phyloP scores from a whole-genome alignment of 805 yeast species.

The Candida michaelii region DNA sequence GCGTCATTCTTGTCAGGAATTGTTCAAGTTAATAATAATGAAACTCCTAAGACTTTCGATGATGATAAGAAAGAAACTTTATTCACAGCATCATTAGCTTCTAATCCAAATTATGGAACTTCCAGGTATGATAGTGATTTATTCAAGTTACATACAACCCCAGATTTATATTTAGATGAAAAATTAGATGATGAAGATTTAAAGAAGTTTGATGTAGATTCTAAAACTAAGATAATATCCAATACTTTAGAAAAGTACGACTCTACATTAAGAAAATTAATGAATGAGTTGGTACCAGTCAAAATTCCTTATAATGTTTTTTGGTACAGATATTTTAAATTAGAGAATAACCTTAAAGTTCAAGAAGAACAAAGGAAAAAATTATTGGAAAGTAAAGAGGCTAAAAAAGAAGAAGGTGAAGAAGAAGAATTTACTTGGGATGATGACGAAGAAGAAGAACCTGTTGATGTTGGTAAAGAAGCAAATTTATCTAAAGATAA shows the following conservation, averaged over 20 bases:
- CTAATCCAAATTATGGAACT: constrained; percentile 32
- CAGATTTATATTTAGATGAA: constrained; percentile 19
- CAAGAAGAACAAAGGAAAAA: constrained; percentile 68
- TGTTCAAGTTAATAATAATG: constrained; percentile 24
- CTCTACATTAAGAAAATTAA: constrained; percentile 49
- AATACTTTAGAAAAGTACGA: constrained; percentile 47
- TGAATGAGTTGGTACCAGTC: constrained; percentile 68
- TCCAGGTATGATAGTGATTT: constrained; percentile 40
- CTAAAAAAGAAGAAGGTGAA: constrained; percentile 30
- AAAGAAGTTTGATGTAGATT: constrained; percentile 41
- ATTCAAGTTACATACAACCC: constrained; percentile 38
- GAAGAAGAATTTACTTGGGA: constrained; percentile 55
- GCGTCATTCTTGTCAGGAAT: constrained; percentile 52
- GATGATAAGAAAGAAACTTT: constrained; percentile 19
- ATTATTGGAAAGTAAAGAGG: constrained; percentile 47
- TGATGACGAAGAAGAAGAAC: constrained; percentile 30
- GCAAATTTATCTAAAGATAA: not conserved
- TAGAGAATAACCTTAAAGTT: constrained; percentile 51
- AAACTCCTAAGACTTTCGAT: constrained; percentile 2
- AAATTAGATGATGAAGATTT: constrained; percentile 16
- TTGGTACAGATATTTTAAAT: constrained; percentile 71
- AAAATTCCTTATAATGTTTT: constrained; percentile 57
- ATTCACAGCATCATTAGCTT: constrained; percentile 19
- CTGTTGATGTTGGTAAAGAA: constrained; percentile 16
- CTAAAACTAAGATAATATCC: constrained; percentile 52